Percentiles rank a stretch among this genome's conserved stretches.
Evolutionary conservation across 352 stramenopile species (phyloP).

Genomic region (Phytopythium kandeliae): DNA sequence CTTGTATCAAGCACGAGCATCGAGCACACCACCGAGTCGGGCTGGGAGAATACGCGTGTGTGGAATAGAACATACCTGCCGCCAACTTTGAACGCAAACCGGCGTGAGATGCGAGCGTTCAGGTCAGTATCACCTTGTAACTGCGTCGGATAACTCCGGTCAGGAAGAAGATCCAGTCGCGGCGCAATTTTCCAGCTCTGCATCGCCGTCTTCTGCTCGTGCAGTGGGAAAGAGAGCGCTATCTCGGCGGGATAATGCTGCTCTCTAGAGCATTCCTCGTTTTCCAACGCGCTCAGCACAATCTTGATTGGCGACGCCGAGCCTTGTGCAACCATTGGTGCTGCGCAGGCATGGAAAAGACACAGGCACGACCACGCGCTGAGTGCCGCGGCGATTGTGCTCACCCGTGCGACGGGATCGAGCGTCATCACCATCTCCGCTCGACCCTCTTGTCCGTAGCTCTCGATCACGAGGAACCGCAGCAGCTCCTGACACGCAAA

Average conservation of each 20-base stretch:
- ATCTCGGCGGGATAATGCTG: background rate
- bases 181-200: background rate
- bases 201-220: background rate
- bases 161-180: background rate
- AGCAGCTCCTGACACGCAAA: constrained; percentile 31
- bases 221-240: background rate
- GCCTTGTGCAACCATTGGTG: too few relatives aligned
- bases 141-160: background rate
- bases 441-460: background rate
- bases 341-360: constrained; percentile 12
- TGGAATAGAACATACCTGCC: constrained; percentile 30
- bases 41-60: background rate
- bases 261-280: background rate
- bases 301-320: constrained; percentile 3
- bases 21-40: constrained; percentile 11
- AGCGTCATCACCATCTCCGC: constrained; percentile 4
- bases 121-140: background rate
- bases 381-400: constrained; percentile 41
- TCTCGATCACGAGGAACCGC: constrained; percentile 7
- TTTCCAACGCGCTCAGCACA: background rate
- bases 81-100: constrained; percentile 20
- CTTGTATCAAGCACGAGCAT: constrained; percentile 14
- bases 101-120: background rate
- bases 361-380: constrained; percentile 37
- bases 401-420: constrained; percentile 24